phyloP scores from a whole-genome alignment of 2,329 filamentous ascomycete genomes.

The Tolypocladium capitatum region DNA sequence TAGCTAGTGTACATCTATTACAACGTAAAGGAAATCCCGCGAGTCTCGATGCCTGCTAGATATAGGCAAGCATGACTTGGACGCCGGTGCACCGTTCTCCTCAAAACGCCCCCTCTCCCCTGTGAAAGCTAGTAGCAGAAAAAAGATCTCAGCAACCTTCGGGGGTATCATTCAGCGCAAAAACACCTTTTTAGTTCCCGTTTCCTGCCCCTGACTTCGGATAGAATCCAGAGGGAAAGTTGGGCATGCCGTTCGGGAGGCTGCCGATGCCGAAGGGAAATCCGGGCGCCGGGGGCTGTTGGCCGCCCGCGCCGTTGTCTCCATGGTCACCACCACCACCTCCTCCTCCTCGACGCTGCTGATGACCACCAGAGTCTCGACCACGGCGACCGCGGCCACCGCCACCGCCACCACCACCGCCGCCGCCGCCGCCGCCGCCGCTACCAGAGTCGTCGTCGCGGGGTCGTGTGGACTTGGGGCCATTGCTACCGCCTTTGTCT shows the following conservation, averaged over 20 bases:
- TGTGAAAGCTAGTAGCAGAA: not conserved
- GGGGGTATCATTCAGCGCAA: constrained; percentile 1
- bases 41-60: not conserved
- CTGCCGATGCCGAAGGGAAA: constrained; percentile 28
- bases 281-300: constrained; percentile 11
- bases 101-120: not conserved
- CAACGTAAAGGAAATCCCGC: not conserved
- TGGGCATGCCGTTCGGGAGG: constrained; percentile 28
- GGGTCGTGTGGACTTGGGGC: constrained; percentile 47
- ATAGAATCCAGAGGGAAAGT: constrained; percentile 27
- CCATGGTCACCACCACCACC: constrained; percentile 8
- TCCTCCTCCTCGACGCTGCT: constrained; percentile 5
- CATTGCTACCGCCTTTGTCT: constrained; percentile 50
- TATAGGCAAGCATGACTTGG: not conserved
- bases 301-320: constrained; percentile 4
- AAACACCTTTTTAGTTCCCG: not conserved
- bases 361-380: constrained; percentile 11
- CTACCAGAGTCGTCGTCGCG: constrained; percentile 20
- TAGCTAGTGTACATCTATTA: not conserved
- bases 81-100: not conserved
- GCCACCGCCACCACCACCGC: no score
- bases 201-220: constrained; percentile 11
- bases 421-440: no score
- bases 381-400: constrained; percentile 12
- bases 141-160: not conserved